Evolutionary conservation across 2,329 filamentous ascomycete genomes (phyloP).

Genomic region (Beauveria sp.): DNA sequence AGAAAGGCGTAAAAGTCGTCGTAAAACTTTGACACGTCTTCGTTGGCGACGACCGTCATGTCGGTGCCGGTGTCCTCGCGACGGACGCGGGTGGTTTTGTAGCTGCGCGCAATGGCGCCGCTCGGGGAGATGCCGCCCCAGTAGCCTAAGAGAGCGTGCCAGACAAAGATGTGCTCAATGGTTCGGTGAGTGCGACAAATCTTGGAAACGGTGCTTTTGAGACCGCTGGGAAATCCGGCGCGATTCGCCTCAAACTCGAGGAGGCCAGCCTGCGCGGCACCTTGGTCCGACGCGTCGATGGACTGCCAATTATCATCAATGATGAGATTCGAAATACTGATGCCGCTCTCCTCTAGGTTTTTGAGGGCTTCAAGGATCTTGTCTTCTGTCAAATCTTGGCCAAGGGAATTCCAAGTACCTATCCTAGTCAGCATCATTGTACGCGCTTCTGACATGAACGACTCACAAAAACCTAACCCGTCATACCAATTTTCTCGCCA

Average conservation of each 20-base stretch:
- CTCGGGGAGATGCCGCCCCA: slow-evolving; percentile 81
- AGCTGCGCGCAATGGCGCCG: slow-evolving; percentile 66
- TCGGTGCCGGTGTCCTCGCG: slow-evolving; percentile 38
- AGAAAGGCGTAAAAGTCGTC: slow-evolving; percentile 88
- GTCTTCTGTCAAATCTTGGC: slow-evolving; percentile 71
- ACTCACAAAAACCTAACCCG: slow-evolving; percentile 76
- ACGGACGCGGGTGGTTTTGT: slow-evolving; percentile 62
- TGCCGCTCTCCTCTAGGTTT: slow-evolving; percentile 58
- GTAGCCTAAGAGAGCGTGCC: slow-evolving; percentile 85
- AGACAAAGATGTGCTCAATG: slow-evolving; percentile 81
- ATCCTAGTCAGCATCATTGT: slow-evolving; percentile 15
- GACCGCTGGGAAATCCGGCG: slow-evolving; percentile 68
- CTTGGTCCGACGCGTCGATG: slow-evolving; percentile 41
- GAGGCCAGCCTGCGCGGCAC: slow-evolving; percentile 55
- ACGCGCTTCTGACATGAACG: not conserved
- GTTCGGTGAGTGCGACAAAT: slow-evolving; percentile 64
- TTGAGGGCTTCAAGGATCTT: slow-evolving; percentile 73
- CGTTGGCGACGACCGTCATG: slow-evolving; percentile 65
- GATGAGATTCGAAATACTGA: slow-evolving; percentile 78
- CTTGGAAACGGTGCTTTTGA: slow-evolving; percentile 61
- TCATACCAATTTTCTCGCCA: slow-evolving; percentile 91
- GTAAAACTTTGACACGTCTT: slow-evolving; percentile 72
- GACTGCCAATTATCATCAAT: slow-evolving; percentile 98
- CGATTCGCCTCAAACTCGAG: slow-evolving; percentile 79
- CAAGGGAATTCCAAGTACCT: slow-evolving; percentile 90